phyloP scores from a whole-genome alignment of 2,329 filamentous ascomycete species.

The Aspergillus glaucus region DNA sequence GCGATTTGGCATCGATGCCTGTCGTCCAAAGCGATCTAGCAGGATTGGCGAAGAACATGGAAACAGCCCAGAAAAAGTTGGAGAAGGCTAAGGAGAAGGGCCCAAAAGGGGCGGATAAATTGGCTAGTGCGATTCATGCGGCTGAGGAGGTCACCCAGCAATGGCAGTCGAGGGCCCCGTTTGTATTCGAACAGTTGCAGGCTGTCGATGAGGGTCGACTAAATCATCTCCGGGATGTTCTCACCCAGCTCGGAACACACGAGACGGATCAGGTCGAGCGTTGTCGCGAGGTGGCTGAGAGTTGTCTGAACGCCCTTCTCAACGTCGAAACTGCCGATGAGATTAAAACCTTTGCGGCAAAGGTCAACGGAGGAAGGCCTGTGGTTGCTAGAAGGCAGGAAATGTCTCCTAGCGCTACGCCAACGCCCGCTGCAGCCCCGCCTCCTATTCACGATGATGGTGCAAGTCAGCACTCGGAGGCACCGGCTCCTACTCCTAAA shows the following conservation, averaged over 20 bases:
- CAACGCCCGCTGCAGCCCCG: constrained; percentile 30
- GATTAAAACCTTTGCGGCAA: constrained; percentile 52
- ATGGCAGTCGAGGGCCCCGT: constrained; percentile 93
- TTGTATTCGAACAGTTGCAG: constrained; percentile 88
- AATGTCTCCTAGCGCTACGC: constrained; percentile 18
- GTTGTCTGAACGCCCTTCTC: constrained; percentile 72
- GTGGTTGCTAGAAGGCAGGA: constrained; percentile 19
- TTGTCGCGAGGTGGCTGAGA: constrained; percentile 66
- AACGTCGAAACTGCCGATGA: constrained; percentile 84
- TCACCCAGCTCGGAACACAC: constrained; percentile 90
- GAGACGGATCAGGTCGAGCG: constrained; percentile 82
- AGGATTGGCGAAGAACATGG: constrained; percentile 76
- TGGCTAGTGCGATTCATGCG: constrained; percentile 65
- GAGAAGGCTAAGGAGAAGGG: constrained; percentile 79
- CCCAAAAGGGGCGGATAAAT: constrained; percentile 64
- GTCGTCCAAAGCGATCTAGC: constrained; percentile 75
- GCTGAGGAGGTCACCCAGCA: constrained; percentile 74
- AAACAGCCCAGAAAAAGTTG: constrained; percentile 75
- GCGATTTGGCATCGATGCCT: constrained; percentile 71
- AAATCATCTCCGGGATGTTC: constrained; percentile 80
- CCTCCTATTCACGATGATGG: constrained; percentile 46
- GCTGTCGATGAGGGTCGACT: constrained; percentile 81
- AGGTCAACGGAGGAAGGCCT: constrained; percentile 32
- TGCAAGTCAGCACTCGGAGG: constrained; percentile 49
- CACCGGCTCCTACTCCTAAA: constrained; percentile 32